A percentile compares a stretch with the other conserved stretches of the same genome.
Evolutionary conservation across 225 moss, liverwort and hornwort species (phyloP).

Genomic region (Asterella californica): DNA sequence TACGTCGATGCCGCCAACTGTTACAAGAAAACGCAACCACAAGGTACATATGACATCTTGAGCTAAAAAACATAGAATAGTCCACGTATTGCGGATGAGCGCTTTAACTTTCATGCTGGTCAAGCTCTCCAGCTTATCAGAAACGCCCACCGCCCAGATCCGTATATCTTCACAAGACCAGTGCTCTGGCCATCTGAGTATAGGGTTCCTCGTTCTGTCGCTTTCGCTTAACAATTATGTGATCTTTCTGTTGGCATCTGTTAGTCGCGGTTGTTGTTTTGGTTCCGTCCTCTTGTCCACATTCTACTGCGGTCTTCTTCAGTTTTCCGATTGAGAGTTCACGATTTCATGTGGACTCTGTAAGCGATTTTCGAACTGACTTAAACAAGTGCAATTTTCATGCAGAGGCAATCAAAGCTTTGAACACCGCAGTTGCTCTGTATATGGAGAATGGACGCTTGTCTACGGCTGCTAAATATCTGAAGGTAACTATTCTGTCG

Average conservation of each 20-base stretch:
- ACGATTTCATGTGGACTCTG: not conserved
- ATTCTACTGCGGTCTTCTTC: not conserved
- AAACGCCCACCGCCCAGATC: not conserved
- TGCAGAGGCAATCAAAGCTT: conserved; percentile 79
- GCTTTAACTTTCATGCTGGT: not conserved
- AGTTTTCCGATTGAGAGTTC: not conserved
- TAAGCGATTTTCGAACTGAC: not conserved
- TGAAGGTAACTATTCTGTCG: conserved; percentile 49
- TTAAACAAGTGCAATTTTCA: not conserved
- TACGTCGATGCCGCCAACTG: conserved; percentile 96
- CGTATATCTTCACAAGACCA: too few relatives aligned
- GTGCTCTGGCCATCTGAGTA: too few relatives aligned
- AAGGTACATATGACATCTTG: conserved; percentile 40
- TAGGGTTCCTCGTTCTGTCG: not conserved
- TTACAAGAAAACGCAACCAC: conserved; percentile 87
- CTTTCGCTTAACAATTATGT: too few relatives aligned
- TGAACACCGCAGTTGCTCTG: conserved; percentile 61
- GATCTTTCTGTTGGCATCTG: not conserved
- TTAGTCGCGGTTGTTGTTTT: not conserved
- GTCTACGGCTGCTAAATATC: conserved; percentile 93
- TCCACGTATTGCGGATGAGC: not conserved
- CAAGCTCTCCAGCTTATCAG: not conserved
- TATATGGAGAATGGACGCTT: conserved; percentile 88
- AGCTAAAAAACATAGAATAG: not conserved
- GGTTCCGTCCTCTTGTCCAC: too few relatives aligned